Conservation (phyloP, 1,284 basidiomycete genomes). For the Boletus semigastroideus region DNA sequence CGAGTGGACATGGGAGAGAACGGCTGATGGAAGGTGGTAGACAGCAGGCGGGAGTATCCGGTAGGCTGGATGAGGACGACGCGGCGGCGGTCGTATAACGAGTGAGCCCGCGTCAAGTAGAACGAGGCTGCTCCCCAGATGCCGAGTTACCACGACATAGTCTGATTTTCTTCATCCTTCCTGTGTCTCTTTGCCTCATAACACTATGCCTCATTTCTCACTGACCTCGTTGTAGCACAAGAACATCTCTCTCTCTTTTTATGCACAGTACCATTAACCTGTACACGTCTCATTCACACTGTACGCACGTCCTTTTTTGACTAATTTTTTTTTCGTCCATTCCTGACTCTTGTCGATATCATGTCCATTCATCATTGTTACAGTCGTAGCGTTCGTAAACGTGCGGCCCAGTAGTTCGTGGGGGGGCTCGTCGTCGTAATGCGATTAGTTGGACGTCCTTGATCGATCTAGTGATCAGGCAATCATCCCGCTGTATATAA, state of each 20-base stretch:
- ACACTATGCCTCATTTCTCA: not conserved
- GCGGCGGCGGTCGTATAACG: conserved; percentile 3
- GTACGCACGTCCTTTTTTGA: conserved; percentile 6
- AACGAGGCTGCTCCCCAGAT: not conserved
- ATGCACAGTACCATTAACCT: conserved; percentile 4
- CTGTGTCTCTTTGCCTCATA: not conserved
- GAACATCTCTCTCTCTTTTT: not conserved
- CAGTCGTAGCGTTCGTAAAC: not conserved
- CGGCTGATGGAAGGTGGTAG: conserved; percentile 17
- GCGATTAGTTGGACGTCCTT: too few relatives aligned
- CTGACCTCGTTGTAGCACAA: conserved; percentile 17
- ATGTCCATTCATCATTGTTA: not conserved
- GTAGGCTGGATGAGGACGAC: conserved; percentile 12
- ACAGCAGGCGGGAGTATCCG: conserved; percentile 13
- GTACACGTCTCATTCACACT: conserved; percentile 11
- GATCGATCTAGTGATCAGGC: too few relatives aligned
- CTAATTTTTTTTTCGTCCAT: not conserved
- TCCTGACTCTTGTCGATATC: not conserved
- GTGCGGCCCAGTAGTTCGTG: too few relatives aligned
- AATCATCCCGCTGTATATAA: too few relatives aligned
- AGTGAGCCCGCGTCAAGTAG: not conserved
- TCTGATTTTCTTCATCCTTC: not conserved
- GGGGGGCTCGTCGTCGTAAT: not conserved
- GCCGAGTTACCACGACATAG: not conserved
- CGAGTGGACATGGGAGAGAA: conserved; percentile 19